Base-by-base conservation (phyloP, 495 filamentous ascomycete genomes). In the Podospora fimiseda region DNA sequence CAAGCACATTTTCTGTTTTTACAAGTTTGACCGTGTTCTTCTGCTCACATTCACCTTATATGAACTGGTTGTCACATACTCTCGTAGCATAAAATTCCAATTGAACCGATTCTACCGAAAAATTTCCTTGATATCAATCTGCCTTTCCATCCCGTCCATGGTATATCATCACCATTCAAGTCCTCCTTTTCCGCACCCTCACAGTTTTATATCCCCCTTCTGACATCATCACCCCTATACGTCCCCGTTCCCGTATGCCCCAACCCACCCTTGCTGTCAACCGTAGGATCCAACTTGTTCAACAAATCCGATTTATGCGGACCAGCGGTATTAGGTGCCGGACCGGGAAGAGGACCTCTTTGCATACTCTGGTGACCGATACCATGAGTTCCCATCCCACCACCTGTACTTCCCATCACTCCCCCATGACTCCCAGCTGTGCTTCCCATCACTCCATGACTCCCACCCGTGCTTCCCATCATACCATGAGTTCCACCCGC, bases 271-370 rank as follows among this genome's bases (percentile, higher is more conserved):
- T 56, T 59, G 22, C 60, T 59, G 51, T 78, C 75, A 20, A 78
- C 75, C 19, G 69, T 60, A 9, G 79, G 80, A 51, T 81, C 76
- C 4, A 71, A 43, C 60, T 77, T 80, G 61, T 82, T 78, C 53
- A 70, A 36, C 11, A 74, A 18, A 41, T 78, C 70, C 24, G 73
- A 75, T 52, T 60, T 63, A 57, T 82, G 76, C 30, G 76, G 74
- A 0, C 80, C 80, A 5, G 72, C 64, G 1, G 67, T 80, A 16
- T 67, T 66, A 15, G 66, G 59, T 6, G 64, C 71, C 2, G 65
- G 60, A 7, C 67, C 70, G 0, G 69, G 61, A 1, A 39, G 46
- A 48, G 14, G 14, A n/a, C 38, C 6, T 14, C n/a, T 33, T 7
- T 14, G 19, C 9, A 20, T 13, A n/a, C n/a, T n/a, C n/a, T n/a